Evolutionary conservation across 176 grass and related monocot species (phyloP), one percentile per base, ranked within the genome.

Genomic region (Saccharum officinarum): DNA sequence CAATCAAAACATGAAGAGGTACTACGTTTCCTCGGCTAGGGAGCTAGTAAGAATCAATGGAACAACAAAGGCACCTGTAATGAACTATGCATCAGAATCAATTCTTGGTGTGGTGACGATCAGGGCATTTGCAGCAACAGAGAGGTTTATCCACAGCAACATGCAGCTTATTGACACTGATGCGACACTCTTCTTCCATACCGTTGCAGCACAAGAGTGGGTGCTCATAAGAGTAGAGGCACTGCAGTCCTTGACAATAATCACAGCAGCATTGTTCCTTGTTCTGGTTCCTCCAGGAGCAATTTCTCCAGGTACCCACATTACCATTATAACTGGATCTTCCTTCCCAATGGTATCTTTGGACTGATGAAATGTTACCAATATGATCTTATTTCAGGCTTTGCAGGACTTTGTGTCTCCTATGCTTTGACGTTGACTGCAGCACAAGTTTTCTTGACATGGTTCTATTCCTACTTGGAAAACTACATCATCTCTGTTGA

Each of bases 21-120:
- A 95, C 78, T 92, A 94, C 13, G 83, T 98, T 66, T 88, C 93
- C 45, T 89, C 96, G 23, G 96, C 93, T 23, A 93, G 96, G 73
- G 96, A 98, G 80, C 91, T 98, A 44, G 91, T 93, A 83, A 89
- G 96, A 86, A 95, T 98, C 65, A 98, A 98, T 57, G 96, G 96
- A 77, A 98, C 96, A 11, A 98, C 93, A 23, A 95, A 98, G 49
- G 96, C 96, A 71, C 96, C 96, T 31, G 87, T 95, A 10, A 92
- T 95, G 96, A 98, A 98, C 74, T 92, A 91, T 68, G 96, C 93
- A 34, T 85, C 96, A 9, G 96, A 98, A 77, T 92, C 89, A 8
- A 89, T 95, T 67, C 85, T 93, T 38, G 93, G 93, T 33, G 91
- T 90, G 13, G 87, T 93, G 75, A 94, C 87, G 33, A 98, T 98